Evolutionary conservation across 805 yeast species (phyloP).

Genomic region (Candida silvicultrix): DNA sequence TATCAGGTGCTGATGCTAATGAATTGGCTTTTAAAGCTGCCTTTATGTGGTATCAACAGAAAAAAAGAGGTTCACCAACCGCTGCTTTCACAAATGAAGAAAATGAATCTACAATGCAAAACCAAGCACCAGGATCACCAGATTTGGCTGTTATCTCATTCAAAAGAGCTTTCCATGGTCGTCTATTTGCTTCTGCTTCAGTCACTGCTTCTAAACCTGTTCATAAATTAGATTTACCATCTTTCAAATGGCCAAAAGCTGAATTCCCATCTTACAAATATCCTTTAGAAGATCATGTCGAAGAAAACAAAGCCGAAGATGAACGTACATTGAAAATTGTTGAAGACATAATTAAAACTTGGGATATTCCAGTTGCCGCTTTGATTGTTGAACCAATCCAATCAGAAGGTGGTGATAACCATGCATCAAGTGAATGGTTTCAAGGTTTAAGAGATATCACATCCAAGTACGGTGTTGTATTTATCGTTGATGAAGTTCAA

Average conservation of each 20-base stretch:
- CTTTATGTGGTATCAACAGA: constrained; percentile 69
- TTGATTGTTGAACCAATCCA: constrained; percentile 87
- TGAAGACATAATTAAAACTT: constrained; percentile 59
- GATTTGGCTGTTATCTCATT: constrained; percentile 81
- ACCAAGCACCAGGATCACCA: constrained; percentile 85
- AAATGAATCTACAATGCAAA: constrained; percentile 67
- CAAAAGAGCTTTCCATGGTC: constrained; percentile 89
- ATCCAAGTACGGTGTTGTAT: constrained; percentile 57
- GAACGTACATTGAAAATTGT: constrained; percentile 71
- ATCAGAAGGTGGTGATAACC: constrained; percentile 91
- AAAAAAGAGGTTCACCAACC: constrained; percentile 52
- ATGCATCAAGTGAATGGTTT: constrained; percentile 71
- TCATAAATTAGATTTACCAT: constrained; percentile 88
- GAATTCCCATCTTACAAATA: constrained; percentile 81
- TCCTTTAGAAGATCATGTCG: constrained; percentile 66
- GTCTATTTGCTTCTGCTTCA: constrained; percentile 87
- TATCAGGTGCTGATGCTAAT: constrained; percentile 85
- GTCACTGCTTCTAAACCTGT: constrained; percentile 92
- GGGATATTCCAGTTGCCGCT: constrained; percentile 82
- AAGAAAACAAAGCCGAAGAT: constrained; percentile 71
- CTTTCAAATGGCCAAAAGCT: constrained; percentile 96
- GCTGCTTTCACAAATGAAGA: constrained; percentile 65
- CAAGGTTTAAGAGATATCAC: constrained; percentile 78
- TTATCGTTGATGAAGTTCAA: constrained; percentile 84
- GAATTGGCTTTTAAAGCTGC: constrained; percentile 89